phyloP scores from a whole-genome alignment of 768 basidiomycete genomes.

The Artomyces pyxidatus region DNA sequence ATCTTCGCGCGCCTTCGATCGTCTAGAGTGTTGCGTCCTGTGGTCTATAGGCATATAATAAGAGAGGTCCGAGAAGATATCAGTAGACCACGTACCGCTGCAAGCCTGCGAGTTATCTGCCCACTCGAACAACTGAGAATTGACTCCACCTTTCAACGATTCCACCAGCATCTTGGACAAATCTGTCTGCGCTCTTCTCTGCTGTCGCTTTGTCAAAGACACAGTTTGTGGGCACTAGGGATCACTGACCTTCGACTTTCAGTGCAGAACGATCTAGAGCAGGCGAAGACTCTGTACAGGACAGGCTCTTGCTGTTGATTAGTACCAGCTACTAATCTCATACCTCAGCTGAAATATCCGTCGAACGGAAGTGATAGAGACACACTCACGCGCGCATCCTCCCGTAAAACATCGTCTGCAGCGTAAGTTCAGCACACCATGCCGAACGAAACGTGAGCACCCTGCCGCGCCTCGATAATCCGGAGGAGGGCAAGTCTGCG shows the following conservation, averaged over 20 bases:
- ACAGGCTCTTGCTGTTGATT: constrained; percentile 94
- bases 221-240: too few relatives aligned
- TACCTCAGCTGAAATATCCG: constrained; percentile 67
- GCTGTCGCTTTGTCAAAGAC: too few relatives aligned
- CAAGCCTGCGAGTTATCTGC: constrained; percentile 54
- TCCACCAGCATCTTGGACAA: constrained; percentile 87
- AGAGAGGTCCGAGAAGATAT: too few relatives aligned
- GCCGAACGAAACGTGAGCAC: too few relatives aligned
- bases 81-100: constrained; percentile 54
- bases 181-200: constrained; percentile 98
- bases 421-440: too few relatives aligned
- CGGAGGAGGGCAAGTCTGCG: too few relatives aligned
- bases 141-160: constrained; percentile 76
- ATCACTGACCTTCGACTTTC: constrained; percentile 76
- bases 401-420: constrained; percentile 64
- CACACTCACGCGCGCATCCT: constrained; percentile 60
- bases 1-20: constrained; percentile 94
- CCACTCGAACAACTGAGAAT: constrained; percentile 82
- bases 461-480: too few relatives aligned
- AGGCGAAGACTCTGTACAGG: constrained; percentile 89
- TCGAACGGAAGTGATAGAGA: constrained; percentile 1
- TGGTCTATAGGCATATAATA: too few relatives aligned
- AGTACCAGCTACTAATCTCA: constrained; percentile 80
- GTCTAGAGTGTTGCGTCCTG: constrained; percentile 97
- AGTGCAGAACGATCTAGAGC: constrained; percentile 91